These are phyloP conservation scores for Pyrrhoderma noxium DNA, from an alignment of 1,284 basidiomycete species.

Conservation along the genomic window DNA sequence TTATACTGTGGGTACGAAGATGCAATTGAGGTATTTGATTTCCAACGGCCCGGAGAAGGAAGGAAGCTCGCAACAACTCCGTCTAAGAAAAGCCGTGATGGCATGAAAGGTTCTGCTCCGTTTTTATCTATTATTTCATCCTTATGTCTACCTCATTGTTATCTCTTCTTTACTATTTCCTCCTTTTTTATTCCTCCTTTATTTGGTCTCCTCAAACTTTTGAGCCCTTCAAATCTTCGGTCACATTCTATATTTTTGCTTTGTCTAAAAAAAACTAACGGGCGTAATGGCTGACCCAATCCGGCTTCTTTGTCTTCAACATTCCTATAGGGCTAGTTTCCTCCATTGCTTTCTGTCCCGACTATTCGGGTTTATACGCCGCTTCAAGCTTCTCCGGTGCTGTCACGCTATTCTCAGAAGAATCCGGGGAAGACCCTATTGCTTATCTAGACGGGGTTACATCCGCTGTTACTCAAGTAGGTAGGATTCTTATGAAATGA, in stretches of 20 bases:
- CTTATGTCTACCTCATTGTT: background rate
- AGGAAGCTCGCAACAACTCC: slow-evolving; percentile 68
- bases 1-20: slow-evolving; percentile 87
- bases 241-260: too few species aligned
- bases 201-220: too few species aligned
- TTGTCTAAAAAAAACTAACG: too few species aligned
- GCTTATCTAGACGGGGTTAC: slow-evolving; percentile 56
- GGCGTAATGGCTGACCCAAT: too few species aligned
- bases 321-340: slow-evolving; percentile 68
- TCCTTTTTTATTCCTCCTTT: too few species aligned
- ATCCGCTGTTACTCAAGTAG: slow-evolving; percentile 68
- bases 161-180: too few species aligned
- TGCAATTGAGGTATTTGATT: slow-evolving; percentile 84
- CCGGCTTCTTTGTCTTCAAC: background rate
- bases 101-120: slow-evolving; percentile 64
- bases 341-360: slow-evolving; percentile 67
- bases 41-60: slow-evolving; percentile 66
- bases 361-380: slow-evolving; percentile 64
- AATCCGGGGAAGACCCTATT: slow-evolving; percentile 43
- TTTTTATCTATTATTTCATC: slow-evolving; percentile 9
- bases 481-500: slow-evolving; percentile 12
- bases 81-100: slow-evolving; percentile 73
- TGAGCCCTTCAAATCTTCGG: too few species aligned
- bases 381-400: slow-evolving; percentile 54
- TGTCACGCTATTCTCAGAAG: slow-evolving; percentile 70